phyloP scores from a whole-genome alignment of 106 monocot genomes.

The Allium fistulosum region DNA sequence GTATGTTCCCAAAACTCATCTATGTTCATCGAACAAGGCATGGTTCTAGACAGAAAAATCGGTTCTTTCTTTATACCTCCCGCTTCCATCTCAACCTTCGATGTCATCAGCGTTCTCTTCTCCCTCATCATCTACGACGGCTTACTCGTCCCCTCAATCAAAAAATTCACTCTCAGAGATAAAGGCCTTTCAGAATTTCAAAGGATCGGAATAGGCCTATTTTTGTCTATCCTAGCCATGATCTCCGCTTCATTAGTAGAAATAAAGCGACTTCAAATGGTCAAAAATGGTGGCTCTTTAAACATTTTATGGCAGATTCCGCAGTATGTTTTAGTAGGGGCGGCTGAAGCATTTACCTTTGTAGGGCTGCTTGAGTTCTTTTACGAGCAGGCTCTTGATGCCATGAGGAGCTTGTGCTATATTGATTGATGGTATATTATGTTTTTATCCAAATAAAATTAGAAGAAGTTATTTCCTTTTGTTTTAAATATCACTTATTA shows the following conservation, averaged over 20 bases:
- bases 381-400: constrained; percentile 40
- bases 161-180: constrained; percentile 12
- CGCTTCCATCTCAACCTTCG: constrained; percentile 27
- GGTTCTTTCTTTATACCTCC: constrained; percentile 36
- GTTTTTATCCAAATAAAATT: too few relatives aligned
- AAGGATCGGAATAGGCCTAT: constrained; percentile 33
- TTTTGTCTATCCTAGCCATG: constrained; percentile 35
- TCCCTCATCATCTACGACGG: constrained; percentile 17
- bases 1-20: constrained; percentile 30
- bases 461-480: too few relatives aligned
- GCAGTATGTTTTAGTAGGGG: constrained; percentile 25
- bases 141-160: constrained; percentile 18
- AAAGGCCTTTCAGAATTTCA: constrained; percentile 23
- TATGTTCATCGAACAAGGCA: constrained; percentile 55
- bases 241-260: constrained; percentile 29
- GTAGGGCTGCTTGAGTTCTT: constrained; percentile 38
- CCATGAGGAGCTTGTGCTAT: constrained; percentile 37
- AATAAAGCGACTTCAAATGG: constrained; percentile 18
- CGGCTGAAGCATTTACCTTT: constrained; percentile 32
- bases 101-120: constrained; percentile 18
- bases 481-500: too few relatives aligned
- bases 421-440: too few relatives aligned
- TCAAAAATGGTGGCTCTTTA: constrained; percentile 6
- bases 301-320: constrained; percentile 45
- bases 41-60: constrained; percentile 30